These are phyloP conservation scores for Orbilia brochopaga DNA, from an alignment of 2,329 filamentous ascomycete genomes.

Conservation along the genomic window DNA sequence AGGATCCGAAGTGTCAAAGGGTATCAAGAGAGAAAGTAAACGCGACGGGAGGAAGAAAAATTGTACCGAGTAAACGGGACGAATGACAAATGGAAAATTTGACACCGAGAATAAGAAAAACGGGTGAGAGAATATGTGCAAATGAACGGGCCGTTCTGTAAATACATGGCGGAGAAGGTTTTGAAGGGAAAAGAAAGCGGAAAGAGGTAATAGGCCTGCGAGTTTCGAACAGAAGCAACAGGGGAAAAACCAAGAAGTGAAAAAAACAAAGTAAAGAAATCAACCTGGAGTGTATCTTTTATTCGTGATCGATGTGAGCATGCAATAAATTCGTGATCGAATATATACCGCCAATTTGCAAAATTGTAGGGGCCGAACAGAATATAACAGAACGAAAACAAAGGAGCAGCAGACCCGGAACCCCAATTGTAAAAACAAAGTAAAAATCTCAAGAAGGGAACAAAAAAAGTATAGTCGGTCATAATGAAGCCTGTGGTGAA, in stretches of 20 bases:
- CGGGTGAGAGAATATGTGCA: constrained; percentile 37
- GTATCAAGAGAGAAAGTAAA: constrained; percentile 21
- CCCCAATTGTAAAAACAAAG: constrained; percentile 16
- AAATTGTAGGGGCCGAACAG: constrained; percentile 10
- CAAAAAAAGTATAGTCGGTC: too few relatives aligned
- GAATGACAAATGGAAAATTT: constrained; percentile 5
- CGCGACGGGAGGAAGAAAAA: neutral
- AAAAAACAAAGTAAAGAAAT: neutral
- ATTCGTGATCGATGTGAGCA: constrained; percentile 43
- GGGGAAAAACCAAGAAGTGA: too few relatives aligned
- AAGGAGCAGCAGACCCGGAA: constrained; percentile 11
- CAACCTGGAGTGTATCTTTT: constrained; percentile 28
- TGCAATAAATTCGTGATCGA: constrained; percentile 51
- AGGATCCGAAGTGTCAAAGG: constrained; percentile 37
- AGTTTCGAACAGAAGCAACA: neutral
- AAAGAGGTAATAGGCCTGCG: constrained; percentile 25
- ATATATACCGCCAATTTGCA: constrained; percentile 49
- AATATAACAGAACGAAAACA: constrained; percentile 8
- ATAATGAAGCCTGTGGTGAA: constrained; percentile 21
- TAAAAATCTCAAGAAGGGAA: too few relatives aligned
- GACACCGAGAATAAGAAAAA: neutral
- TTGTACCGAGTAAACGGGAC: neutral
- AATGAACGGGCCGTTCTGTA: constrained; percentile 23
- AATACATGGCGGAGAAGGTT: constrained; percentile 24
- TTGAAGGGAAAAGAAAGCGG: neutral